phyloP scores from a whole-genome alignment of 2,329 filamentous ascomycete genomes.

The Colletotrichum filicis region DNA sequence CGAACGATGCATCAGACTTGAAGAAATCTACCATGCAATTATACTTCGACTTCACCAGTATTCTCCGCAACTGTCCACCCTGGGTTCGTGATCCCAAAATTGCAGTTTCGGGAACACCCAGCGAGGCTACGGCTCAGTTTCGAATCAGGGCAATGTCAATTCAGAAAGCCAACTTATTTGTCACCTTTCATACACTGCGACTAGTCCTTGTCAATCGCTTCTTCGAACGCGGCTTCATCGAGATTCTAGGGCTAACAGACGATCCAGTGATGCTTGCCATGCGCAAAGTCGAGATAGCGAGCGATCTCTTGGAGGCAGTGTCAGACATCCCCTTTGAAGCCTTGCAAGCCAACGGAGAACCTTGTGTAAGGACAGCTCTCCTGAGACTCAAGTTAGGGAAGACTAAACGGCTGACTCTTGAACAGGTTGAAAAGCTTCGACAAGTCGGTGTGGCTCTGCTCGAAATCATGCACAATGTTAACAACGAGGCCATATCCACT shows the following conservation, averaged over 20 bases:
- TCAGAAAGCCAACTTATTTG: constrained; percentile 53
- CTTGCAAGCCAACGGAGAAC: constrained; percentile 52
- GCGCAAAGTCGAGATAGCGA: constrained; percentile 54
- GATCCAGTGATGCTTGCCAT: constrained; percentile 19
- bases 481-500: constrained; percentile 47
- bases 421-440: constrained; percentile 52
- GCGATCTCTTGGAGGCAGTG: constrained; percentile 53
- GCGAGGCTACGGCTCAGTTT: accelerated
- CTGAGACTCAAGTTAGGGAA: not conserved
- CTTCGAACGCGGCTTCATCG: not conserved
- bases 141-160: constrained; percentile 42
- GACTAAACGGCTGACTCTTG: not conserved
- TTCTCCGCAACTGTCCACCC: constrained; percentile 27
- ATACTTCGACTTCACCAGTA: constrained; percentile 38
- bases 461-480: constrained; percentile 51
- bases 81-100: constrained; percentile 19
- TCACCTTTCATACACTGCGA: constrained; percentile 52
- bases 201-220: constrained; percentile 46
- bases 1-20: not conserved
- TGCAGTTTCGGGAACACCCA: accelerated
- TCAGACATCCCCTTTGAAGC: constrained; percentile 55
- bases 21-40: constrained; percentile 38
- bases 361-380: constrained; percentile 42
- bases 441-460: constrained; percentile 50
- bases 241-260: constrained; percentile 6